A percentile compares a stretch with the other conserved stretches of the same genome.
These are phyloP conservation scores for Verticillium longisporum DNA, from an alignment of 2,329 filamentous ascomycete species.

Conservation along the genomic window DNA sequence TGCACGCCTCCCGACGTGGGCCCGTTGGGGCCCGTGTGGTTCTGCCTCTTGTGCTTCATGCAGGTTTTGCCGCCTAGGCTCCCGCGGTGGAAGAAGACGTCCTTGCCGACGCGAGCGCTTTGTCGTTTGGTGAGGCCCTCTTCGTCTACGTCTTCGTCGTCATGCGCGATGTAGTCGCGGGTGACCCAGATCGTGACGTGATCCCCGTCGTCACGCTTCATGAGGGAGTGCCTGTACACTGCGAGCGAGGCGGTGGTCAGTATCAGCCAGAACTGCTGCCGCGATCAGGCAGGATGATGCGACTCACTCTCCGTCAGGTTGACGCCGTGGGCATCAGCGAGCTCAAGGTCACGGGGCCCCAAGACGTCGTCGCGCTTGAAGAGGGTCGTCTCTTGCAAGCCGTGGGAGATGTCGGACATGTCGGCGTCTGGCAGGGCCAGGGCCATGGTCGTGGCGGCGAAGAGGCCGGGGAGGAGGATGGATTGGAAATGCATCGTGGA, in stretches of 20 bases:
- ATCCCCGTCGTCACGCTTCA: background rate
- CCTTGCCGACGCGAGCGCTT: background rate
- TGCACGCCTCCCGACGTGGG: background rate
- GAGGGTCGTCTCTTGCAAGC: background rate
- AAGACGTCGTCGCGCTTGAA: slow-evolving; percentile 1
- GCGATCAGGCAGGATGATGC: background rate
- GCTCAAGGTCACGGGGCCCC: background rate
- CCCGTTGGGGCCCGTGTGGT: background rate
- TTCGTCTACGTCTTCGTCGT: background rate
- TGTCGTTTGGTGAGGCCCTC: background rate
- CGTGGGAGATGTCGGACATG: background rate
- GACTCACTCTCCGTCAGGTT: background rate
- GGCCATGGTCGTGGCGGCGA: background rate
- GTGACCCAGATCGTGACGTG: slow-evolving; percentile 1
- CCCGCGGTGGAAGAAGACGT: background rate
- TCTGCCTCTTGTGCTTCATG: background rate
- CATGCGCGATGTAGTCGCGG: background rate
- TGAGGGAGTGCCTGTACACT: background rate
- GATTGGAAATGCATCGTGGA: background rate
- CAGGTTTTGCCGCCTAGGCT: background rate
- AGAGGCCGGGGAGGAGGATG: background rate
- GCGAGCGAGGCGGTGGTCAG: background rate
- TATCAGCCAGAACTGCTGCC: background rate
- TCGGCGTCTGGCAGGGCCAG: background rate
- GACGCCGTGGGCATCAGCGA: background rate